Percentiles rank a stretch among this genome's conserved stretches.
Evolutionary conservation across 371 early-diverging fungal species (phyloP).

Genomic region (Syncephalastrum monosporum): DNA sequence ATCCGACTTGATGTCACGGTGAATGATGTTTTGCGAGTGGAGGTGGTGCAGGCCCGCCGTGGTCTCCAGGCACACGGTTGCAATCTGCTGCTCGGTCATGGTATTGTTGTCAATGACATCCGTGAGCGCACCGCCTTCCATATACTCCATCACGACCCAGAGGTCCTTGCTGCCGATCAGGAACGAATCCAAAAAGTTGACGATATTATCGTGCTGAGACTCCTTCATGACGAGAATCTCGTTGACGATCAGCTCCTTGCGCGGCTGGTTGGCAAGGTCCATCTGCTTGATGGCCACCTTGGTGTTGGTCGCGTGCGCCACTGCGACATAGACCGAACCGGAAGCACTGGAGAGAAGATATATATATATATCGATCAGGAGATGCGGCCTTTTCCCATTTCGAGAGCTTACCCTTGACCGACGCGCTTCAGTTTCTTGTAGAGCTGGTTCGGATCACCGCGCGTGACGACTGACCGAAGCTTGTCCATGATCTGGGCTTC

Average conservation of each 20-base stretch:
- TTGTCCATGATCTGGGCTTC: constrained; percentile 93
- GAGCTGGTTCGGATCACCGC: constrained; percentile 80
- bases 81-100: constrained; percentile 89
- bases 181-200: constrained; percentile 92
- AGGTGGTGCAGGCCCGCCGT: constrained; percentile 89
- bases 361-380: neutral
- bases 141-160: constrained; percentile 99
- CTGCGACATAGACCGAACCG: constrained; percentile 93
- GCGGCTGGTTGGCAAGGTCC: constrained; percentile 90
- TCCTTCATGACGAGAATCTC: constrained; percentile 97
- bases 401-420: constrained; percentile 87
- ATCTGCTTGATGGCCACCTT: constrained; percentile 97
- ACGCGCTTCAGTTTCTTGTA: constrained; percentile 92
- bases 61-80: constrained; percentile 86
- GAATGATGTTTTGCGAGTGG: constrained; percentile 89
- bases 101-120: constrained; percentile 94
- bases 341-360: constrained; percentile 68
- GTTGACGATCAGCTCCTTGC: constrained; percentile 94
- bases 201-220: constrained; percentile 93
- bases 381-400: neutral
- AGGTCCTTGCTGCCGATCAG: constrained; percentile 80
- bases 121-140: constrained; percentile 97
- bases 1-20: constrained; percentile 97
- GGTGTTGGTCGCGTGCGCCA: constrained; percentile 59
- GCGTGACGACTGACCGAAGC: constrained; percentile 77